phyloP scores from a whole-genome alignment of 2,329 filamentous ascomycete genomes.

The Pestalotiopsis sp. region DNA sequence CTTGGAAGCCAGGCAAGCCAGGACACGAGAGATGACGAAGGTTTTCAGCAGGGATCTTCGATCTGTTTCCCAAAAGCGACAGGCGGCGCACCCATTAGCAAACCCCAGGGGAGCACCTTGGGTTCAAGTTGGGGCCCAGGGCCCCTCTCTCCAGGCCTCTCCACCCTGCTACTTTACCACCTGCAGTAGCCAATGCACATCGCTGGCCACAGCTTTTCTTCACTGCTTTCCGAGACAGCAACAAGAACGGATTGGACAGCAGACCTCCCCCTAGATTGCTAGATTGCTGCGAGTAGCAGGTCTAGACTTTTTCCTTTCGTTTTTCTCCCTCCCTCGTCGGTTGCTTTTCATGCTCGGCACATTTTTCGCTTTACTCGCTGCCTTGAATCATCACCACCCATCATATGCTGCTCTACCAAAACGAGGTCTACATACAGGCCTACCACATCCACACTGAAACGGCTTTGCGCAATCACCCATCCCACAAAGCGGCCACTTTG shows the following conservation, averaged over 20 bases:
- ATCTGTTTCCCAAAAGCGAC: background rate
- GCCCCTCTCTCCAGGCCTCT: background rate
- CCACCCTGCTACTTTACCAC: background rate
- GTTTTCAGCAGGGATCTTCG: constrained; percentile 7
- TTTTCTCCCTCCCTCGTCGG: background rate
- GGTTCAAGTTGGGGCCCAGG: background rate
- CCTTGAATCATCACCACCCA: background rate
- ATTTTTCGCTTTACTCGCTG: background rate
- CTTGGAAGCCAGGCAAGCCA: background rate
- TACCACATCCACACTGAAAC: background rate
- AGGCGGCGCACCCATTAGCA: background rate
- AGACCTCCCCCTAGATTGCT: background rate
- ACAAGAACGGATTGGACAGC: background rate
- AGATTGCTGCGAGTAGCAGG: background rate
- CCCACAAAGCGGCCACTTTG: background rate
- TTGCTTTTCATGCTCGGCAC: background rate
- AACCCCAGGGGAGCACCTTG: background rate
- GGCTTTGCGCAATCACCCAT: background rate
- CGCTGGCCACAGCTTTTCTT: background rate
- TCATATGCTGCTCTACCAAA: background rate
- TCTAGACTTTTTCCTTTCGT: background rate
- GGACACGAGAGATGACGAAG: constrained; percentile 10
- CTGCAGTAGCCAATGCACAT: background rate
- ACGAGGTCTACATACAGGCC: background rate
- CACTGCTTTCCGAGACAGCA: background rate